phyloP scores from a whole-genome alignment of 129 eudicot genomes.

The Flaveria bidentis region DNA sequence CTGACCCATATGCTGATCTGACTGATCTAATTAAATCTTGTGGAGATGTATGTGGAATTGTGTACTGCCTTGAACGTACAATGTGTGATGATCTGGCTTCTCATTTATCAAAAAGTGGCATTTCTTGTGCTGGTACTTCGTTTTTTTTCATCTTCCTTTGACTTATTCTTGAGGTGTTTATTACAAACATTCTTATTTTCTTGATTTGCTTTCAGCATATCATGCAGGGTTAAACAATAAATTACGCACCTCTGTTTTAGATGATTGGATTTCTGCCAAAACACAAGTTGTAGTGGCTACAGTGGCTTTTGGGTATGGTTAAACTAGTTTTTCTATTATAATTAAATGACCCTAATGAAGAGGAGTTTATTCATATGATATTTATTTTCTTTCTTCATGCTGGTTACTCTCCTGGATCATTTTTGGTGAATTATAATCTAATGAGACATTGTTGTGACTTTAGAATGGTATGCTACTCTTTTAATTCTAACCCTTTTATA shows the following conservation, averaged over 20 bases:
- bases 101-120: slow-evolving; percentile 65
- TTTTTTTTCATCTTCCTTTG: slow-evolving; percentile 7
- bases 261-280: slow-evolving; percentile 91
- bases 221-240: slow-evolving; percentile 95
- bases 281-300: slow-evolving; percentile 95
- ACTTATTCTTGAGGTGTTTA: slow-evolving; percentile 25
- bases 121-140: slow-evolving; percentile 73
- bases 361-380: slow-evolving; percentile 16
- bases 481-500: background rate
- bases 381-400: slow-evolving; percentile 19
- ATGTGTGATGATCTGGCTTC: slow-evolving; percentile 82
- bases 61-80: slow-evolving; percentile 94
- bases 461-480: slow-evolving; percentile 80
- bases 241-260: slow-evolving; percentile 79
- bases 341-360: slow-evolving; percentile 19
- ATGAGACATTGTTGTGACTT: slow-evolving; percentile 39
- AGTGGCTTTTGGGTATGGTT: slow-evolving; percentile 91
- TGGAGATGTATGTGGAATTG: slow-evolving; percentile 85
- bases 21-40: slow-evolving; percentile 66
- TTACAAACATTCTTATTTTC: slow-evolving; percentile 14
- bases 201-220: slow-evolving; percentile 62
- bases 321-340: slow-evolving; percentile 3
- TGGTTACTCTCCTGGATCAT: slow-evolving; percentile 44
- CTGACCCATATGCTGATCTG: slow-evolving; percentile 72
- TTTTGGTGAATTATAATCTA: slow-evolving; percentile 34